Percentiles rank a stretch among this genome's conserved stretches.
phyloP scores from a whole-genome alignment of 345 rosid genomes.

The Boechera stricta region DNA sequence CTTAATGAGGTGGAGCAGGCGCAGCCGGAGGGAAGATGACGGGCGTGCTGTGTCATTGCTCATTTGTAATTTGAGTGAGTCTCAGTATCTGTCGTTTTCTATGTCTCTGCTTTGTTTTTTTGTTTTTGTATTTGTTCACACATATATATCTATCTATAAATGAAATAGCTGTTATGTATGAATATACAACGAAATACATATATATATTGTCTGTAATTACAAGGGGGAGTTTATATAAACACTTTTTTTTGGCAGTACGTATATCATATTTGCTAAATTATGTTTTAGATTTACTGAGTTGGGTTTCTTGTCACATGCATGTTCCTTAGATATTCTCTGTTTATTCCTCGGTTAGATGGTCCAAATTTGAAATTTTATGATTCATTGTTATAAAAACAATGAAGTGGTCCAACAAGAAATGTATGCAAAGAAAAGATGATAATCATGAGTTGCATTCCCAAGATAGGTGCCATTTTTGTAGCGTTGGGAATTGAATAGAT shows the following conservation, averaged over 20 bases:
- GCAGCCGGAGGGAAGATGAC: constrained; percentile 35
- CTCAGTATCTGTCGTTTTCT: constrained; percentile 34
- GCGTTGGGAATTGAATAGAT: constrained; percentile 46
- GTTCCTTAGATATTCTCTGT: constrained; percentile 32
- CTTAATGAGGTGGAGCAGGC: constrained; percentile 29
- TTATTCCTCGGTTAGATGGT: constrained; percentile 39
- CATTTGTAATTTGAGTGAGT: constrained; percentile 32
- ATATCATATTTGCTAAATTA: constrained; percentile 2
- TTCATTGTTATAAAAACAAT: neutral
- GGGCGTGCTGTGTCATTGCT: constrained; percentile 32
- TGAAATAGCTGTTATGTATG: constrained; percentile 12
- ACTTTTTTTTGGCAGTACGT: constrained; percentile 14
- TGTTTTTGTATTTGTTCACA: neutral
- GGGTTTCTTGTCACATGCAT: constrained; percentile 24
- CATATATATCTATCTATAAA: neutral
- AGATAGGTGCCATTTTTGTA: constrained; percentile 34
- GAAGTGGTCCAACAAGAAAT: constrained; percentile 42
- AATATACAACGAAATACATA: neutral
- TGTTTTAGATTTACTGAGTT: constrained; percentile 22
- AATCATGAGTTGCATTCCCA: constrained; percentile 47
- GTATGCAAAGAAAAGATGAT: constrained; percentile 30
- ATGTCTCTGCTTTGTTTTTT: constrained; percentile 31
- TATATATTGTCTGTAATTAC: neutral
- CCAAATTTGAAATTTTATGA: constrained; percentile 11
- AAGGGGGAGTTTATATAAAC: neutral